These are phyloP conservation scores for Cryphonectria japonica DNA, from an alignment of 2,329 filamentous ascomycete species.

Conservation along the genomic window DNA sequence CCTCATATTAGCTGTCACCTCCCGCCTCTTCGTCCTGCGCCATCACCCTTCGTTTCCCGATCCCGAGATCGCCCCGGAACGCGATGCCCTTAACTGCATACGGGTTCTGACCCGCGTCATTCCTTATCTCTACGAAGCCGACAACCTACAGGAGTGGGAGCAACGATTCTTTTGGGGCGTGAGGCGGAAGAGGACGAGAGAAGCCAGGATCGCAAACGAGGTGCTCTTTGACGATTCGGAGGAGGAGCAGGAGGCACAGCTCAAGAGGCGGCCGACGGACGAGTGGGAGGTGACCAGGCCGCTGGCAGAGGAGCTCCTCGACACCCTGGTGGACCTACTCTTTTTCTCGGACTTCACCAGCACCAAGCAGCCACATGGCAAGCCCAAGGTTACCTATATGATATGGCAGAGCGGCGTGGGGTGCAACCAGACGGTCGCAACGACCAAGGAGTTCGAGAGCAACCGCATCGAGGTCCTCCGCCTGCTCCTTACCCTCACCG, in stretches of 20 bases:
- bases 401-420: constrained; percentile 99
- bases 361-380: constrained; percentile 70
- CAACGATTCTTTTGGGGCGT: constrained; percentile 90
- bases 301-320: constrained; percentile 88
- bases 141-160: constrained; percentile 82
- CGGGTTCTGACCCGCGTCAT: constrained; percentile 86
- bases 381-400: constrained; percentile 83
- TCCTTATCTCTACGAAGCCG: constrained; percentile 90
- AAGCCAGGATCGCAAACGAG: constrained; percentile 68
- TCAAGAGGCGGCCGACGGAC: constrained; percentile 54
- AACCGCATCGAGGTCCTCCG: constrained; percentile 90
- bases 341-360: constrained; percentile 93
- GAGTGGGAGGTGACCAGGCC: constrained; percentile 85
- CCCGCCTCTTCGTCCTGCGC: constrained; percentile 78
- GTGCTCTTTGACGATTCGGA: constrained; percentile 76
- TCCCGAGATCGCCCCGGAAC: constrained; percentile 78
- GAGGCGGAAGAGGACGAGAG: constrained; percentile 72
- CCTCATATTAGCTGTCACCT: constrained; percentile 80
- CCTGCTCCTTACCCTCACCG: constrained; percentile 80
- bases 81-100: constrained; percentile 93
- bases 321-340: constrained; percentile 83
- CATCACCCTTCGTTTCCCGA: constrained; percentile 92
- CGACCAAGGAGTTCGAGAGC: constrained; percentile 89
- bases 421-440: constrained; percentile 85
- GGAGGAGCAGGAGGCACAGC: constrained; percentile 58